Evolutionary conservation across 768 basidiomycete species (phyloP), one percentile per base, ranked within the genome.

Genomic region (Amanita subjunquillea): DNA sequence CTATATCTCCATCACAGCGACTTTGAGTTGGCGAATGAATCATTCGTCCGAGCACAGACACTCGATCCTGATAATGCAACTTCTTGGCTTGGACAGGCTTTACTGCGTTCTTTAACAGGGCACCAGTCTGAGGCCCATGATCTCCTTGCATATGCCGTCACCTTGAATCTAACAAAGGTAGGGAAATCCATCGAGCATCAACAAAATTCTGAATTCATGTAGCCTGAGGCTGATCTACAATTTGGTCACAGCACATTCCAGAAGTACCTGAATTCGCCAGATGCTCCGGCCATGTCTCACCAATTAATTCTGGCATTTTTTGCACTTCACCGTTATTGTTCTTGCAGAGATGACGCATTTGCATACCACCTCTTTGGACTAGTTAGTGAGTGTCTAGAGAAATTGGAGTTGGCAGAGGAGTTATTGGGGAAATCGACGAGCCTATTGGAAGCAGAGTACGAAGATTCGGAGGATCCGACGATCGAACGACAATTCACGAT

Each of bases 61-160:
- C 74, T 93, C 41, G 93, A 98, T 69, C 91, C 95, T 6, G 95
- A 98, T 61, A 86, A 84, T 67, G 76, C 86, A 0, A 61, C 83
- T 20, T 85, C 92, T 6, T 99, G 96, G 96, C 74, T 95, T 20
- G 96, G 92, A 1, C 93, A 94, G 64, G 87, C 79, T 3, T 65
- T 91, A 23, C 73, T 90, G 40, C 87, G 87, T 42, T 74, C 72
- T 15, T 62, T 67, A 30, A 79, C 80, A 52, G 78, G 76, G 3
- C 77, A 89, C 50, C 64, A 75, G 29, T 58, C 62, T 4, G 85
- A 92, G 51, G 83, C 88, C 2, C 71, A 72, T 17, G 73, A 82
- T 3, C 64, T 96, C 54, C 76, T 92, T 30, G 81, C 82, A 55
- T 87, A 93, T 66, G 85, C 85, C 9, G 75, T 83, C 17, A 70